Evolutionary conservation across 495 filamentous ascomycete species (phyloP), one percentile per base, ranked within the genome.

Genomic region (Oidiodendron maius): DNA sequence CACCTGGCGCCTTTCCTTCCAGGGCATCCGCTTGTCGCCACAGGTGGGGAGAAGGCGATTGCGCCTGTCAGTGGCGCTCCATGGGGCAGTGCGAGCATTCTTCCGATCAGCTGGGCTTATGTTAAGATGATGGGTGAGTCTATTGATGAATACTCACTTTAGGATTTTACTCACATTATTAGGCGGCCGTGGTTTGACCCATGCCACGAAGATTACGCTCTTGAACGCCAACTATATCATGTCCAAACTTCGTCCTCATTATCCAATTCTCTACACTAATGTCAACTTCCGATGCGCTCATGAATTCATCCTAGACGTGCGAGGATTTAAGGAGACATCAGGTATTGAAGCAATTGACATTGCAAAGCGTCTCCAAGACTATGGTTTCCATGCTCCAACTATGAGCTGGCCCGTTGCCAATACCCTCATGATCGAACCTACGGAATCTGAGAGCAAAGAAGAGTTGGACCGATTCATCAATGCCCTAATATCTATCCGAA

Each of bases 211-310:
- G 67, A 86, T 96, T 62, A 93, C 89, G 11, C 71, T 98, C 23
- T 81, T 98, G 34, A 97, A 95, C 68, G 93, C 93, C 45, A 98
- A 98, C 75, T 98, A 98, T 72, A 89, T 98, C 67, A 84, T 96
- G 51, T 83, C 87, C 40, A 84, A 87, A 44, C 83, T 98, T n/a
- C 83, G 86, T 61, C 80, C 82, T 8, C 84, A 97, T 71, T 98
- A 91, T 66, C 75, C 79, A 8, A 90, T 98, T 58, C 73, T 97
- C 11, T 97, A 97, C 72, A 94, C 90, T 48, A 97, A 97, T 65
- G 72, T 75, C 28, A 77, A 86, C 45, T 85, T 83, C 23, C 86
- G 91, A 43, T 98, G 93, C 57, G 93, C 93, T 0, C 93, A 98
- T 73, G 93, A 98, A 71, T 98, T 98, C 71, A 98, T 98, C 64